Evolutionary conservation across 2,329 filamentous ascomycete species (phyloP).

Genomic region (Trichoderma asperellum): DNA sequence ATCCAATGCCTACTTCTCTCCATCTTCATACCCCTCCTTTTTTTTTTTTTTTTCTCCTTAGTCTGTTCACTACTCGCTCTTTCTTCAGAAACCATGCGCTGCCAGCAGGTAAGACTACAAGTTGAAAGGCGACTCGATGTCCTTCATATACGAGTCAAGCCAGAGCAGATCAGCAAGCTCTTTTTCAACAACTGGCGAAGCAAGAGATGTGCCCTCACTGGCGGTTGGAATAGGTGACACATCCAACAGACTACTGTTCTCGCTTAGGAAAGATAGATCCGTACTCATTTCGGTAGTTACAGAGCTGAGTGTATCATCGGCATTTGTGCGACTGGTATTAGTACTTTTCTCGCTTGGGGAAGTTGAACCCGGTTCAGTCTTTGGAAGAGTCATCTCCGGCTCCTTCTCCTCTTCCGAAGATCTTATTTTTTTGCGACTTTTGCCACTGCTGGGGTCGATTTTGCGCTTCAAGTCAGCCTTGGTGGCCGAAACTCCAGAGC

Average conservation of each 20-base stretch:
- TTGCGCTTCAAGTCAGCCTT: not conserved
- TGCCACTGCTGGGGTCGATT: not conserved
- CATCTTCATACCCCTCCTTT: too few species aligned
- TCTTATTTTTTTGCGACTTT: not conserved
- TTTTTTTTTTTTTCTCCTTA: too few species aligned
- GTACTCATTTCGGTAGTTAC: not conserved
- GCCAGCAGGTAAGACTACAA: too few species aligned
- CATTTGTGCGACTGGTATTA: not conserved
- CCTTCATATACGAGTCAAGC: too few species aligned
- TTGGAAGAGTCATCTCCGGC: not conserved
- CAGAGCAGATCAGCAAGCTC: too few species aligned
- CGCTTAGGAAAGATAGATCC: not conserved
- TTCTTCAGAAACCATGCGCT: too few species aligned
- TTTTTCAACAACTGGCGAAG: too few species aligned
- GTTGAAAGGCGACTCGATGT: too few species aligned
- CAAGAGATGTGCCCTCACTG: too few species aligned
- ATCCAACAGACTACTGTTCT: too few species aligned
- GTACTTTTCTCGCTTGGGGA: not conserved
- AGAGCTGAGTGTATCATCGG: not conserved
- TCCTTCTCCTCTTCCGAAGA: not conserved
- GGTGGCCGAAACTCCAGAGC: not conserved
- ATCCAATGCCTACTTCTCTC: not conserved
- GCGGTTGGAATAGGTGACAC: too few species aligned
- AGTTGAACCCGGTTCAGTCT: not conserved
- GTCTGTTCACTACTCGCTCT: too few species aligned